phyloP scores from a whole-genome alignment of 1,284 basidiomycete species.

The Neonothopanus nambi region DNA sequence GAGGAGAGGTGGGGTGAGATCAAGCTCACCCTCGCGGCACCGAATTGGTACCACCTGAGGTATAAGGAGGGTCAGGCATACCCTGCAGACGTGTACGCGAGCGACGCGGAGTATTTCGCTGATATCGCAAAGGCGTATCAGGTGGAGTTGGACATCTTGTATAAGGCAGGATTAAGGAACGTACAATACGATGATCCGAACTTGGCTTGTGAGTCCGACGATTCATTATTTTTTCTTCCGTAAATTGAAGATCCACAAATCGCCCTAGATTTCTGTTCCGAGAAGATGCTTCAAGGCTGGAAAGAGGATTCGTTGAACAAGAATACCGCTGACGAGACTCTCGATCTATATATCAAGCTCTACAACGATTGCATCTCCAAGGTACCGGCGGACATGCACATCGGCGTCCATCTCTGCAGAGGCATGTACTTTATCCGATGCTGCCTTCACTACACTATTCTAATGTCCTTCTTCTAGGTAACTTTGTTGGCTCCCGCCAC shows the following conservation, averaged over 20 bases:
- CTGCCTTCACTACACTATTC: background rate
- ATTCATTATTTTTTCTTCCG: constrained; percentile 25
- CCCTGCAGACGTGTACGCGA: constrained; percentile 22
- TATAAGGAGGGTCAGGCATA: constrained; percentile 10
- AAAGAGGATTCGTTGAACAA: constrained; percentile 10
- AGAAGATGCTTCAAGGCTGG: constrained; percentile 11
- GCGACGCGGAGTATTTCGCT: constrained; percentile 30
- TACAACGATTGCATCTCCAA: constrained; percentile 37
- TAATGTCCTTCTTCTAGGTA: background rate
- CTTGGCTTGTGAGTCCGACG: constrained; percentile 23
- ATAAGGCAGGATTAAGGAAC: constrained; percentile 39
- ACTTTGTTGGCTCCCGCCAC: constrained; percentile 30
- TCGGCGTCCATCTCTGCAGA: constrained; percentile 44
- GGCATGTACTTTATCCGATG: constrained; percentile 32
- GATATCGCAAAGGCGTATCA: constrained; percentile 41
- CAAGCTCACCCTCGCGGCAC: constrained; percentile 6
- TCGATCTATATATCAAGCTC: constrained; percentile 33
- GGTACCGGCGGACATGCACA: constrained; percentile 37
- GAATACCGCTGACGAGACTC: constrained; percentile 30
- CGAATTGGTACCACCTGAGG: constrained; percentile 18
- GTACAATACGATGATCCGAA: constrained; percentile 38
- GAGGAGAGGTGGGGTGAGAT: constrained; percentile 10
- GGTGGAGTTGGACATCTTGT: constrained; percentile 42
- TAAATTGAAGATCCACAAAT: constrained; percentile 18
- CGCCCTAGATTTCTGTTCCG: constrained; percentile 4